A percentile compares a stretch with the other conserved stretches of the same genome.
These are phyloP conservation scores for Solanum sejunctum DNA, from an alignment of 257 asterid species.

Conservation along the genomic window DNA sequence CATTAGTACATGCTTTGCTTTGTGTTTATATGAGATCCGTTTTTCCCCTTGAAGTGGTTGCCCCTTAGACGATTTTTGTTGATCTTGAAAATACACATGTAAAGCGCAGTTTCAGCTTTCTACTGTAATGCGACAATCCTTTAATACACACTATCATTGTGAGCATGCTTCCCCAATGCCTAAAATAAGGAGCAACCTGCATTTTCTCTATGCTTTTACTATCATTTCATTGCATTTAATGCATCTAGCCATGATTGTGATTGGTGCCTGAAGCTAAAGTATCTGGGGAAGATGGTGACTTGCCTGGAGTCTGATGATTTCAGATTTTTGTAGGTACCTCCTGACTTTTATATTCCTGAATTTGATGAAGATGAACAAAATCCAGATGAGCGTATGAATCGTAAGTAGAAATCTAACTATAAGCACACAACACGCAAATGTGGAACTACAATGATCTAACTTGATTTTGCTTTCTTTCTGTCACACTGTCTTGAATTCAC, in stretches of 20 bases:
- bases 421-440: not conserved
- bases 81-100: not conserved
- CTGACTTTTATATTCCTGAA: slow-evolving; percentile 90
- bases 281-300: not conserved
- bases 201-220: not conserved
- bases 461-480: not conserved
- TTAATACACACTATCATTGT: not conserved
- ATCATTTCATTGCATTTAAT: not conserved
- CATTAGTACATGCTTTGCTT: not conserved
- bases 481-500: slow-evolving; percentile 2
- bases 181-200: not conserved
- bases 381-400: slow-evolving; percentile 71
- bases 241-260: not conserved
- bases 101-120: not conserved
- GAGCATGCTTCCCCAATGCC: not conserved
- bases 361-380: slow-evolving; percentile 79
- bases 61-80: not conserved
- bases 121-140: not conserved
- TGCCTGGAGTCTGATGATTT: not conserved
- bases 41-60: not conserved
- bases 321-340: slow-evolving; percentile 59
- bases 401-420: slow-evolving; percentile 42
- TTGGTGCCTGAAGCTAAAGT: not conserved
- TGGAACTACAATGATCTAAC: not conserved
- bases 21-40: not conserved